Conservation (phyloP, 257 asterid species). For the Penstemon davidsonii region DNA sequence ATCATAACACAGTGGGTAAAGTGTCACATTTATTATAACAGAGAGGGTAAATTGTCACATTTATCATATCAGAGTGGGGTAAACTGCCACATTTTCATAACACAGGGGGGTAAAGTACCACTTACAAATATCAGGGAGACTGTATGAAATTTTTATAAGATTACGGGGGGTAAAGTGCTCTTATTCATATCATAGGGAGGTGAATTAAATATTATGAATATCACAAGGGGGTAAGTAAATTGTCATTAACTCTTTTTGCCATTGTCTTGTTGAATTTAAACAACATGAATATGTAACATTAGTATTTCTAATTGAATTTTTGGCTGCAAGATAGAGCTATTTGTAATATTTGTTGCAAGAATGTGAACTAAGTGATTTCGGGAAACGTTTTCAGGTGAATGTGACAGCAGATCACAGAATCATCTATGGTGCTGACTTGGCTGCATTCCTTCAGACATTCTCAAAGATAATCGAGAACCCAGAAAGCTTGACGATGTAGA, state of each 20-base stretch:
- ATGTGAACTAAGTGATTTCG: constrained; percentile 9
- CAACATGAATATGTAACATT: background rate
- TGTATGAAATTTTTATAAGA: no score
- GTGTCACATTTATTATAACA: no score
- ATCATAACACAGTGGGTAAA: no score
- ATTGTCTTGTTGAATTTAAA: background rate
- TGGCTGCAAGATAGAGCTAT: background rate
- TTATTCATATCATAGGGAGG: no score
- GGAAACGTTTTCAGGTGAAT: constrained; percentile 53
- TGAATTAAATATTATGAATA: no score
- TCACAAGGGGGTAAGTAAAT: no score
- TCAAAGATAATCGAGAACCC: constrained; percentile 72
- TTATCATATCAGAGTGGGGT: no score
- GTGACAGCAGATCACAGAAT: constrained; percentile 76
- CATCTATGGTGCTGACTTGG: constrained; percentile 73
- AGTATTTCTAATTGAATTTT: background rate
- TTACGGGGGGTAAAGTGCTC: no score
- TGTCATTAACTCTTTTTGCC: background rate
- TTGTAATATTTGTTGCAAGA: background rate
- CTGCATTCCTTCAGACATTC: constrained; percentile 76
- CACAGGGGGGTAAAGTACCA: no score
- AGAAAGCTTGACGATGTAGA: constrained; percentile 77
- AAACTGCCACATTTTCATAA: no score
- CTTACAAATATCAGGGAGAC: no score
- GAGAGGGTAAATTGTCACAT: no score